These are phyloP conservation scores for Ichthyophthirius multifiliis DNA, from an alignment of 169 alveolate genomes.

Conservation along the genomic window DNA sequence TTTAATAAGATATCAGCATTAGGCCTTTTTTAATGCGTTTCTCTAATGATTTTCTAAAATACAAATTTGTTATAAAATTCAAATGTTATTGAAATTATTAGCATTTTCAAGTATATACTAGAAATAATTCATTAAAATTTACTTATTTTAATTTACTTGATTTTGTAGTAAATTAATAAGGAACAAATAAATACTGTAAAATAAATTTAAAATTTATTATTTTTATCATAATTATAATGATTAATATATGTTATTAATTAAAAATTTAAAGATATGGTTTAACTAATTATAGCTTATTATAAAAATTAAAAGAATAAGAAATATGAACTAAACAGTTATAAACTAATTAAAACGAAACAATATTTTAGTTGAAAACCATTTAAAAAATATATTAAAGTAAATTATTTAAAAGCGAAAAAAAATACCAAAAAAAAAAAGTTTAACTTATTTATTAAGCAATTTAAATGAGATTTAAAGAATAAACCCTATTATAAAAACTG, in stretches of 20 bases:
- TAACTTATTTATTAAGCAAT: not conserved
- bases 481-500: not conserved
- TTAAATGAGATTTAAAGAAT: too few species aligned
- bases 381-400: not conserved
- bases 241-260: not conserved
- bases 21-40: not conserved
- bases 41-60: not conserved
- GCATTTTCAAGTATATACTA: not conserved
- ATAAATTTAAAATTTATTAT: too few species aligned
- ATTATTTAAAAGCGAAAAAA: not conserved
- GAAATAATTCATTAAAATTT: not conserved
- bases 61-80: not conserved
- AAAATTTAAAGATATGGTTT: not conserved
- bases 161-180: not conserved
- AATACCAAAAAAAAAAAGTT: not conserved
- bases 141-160: not conserved
- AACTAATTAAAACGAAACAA: not conserved
- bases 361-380: not conserved
- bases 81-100: not conserved
- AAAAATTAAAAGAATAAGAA: not conserved
- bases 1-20: not conserved
- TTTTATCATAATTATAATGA: too few species aligned
- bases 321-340: not conserved
- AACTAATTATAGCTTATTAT: not conserved
- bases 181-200: not conserved